phyloP scores from a whole-genome alignment of 805 yeast genomes.

The Cyberlindnera xishuangbannaensis region DNA sequence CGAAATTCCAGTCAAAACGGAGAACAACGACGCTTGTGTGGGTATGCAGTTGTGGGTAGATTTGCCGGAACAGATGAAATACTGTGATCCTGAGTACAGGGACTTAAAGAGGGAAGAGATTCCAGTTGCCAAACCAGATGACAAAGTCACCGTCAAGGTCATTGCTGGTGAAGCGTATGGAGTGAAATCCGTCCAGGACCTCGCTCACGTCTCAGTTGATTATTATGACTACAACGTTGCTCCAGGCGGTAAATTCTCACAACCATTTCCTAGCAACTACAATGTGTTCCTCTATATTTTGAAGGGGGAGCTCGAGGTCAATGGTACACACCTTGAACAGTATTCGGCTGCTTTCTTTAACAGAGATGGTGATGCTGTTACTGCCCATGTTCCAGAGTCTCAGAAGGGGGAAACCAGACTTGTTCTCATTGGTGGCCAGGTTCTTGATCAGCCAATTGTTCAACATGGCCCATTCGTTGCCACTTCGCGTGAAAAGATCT shows the following conservation, averaged over 20 bases:
- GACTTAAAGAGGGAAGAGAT: conserved; percentile 67
- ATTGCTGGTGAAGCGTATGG: conserved; percentile 77
- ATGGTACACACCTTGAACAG: conserved; percentile 37
- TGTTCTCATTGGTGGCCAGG: conserved; percentile 71
- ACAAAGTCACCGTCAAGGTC: conserved; percentile 60
- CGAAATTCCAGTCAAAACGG: conserved; percentile 69
- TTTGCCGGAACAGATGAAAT: conserved; percentile 58
- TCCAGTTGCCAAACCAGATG: conserved; percentile 62
- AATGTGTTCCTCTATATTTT: conserved; percentile 67
- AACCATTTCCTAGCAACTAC: conserved; percentile 52
- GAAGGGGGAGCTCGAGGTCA: conserved; percentile 51
- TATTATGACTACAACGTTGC: conserved; percentile 61
- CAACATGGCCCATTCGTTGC: conserved; percentile 94
- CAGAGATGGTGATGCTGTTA: conserved; percentile 57
- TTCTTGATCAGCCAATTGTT: conserved; percentile 65
- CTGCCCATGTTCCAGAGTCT: conserved; percentile 44
- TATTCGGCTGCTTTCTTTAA: conserved; percentile 58
- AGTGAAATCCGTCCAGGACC: conserved; percentile 62
- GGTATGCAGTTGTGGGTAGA: conserved; percentile 92
- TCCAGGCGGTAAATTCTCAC: conserved; percentile 60
- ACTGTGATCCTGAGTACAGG: conserved; percentile 68
- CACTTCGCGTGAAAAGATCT: conserved; percentile 56
- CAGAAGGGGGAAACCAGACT: conserved; percentile 48
- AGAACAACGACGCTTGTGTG: conserved; percentile 42
- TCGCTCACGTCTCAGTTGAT: conserved; percentile 78